Evolutionary conservation across 1,139 yeast genomes (phyloP).

Genomic region (Hyphopichia pseudoburtonii): DNA sequence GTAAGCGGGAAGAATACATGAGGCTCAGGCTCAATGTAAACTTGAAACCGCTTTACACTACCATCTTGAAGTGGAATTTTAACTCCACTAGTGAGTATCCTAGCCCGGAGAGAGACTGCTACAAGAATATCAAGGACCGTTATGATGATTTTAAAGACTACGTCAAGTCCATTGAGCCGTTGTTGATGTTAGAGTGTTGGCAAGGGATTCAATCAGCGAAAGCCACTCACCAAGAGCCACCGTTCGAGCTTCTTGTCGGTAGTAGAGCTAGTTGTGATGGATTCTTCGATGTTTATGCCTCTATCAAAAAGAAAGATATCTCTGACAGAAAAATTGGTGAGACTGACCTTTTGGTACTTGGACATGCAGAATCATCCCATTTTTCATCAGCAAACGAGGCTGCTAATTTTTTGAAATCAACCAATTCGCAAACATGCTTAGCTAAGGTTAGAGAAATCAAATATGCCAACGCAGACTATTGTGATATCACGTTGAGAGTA

Average conservation of each 20-base stretch:
- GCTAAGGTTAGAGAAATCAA: constrained; percentile 79
- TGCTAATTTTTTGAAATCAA: constrained; percentile 25
- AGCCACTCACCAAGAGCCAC: constrained; percentile 58
- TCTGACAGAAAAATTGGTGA: constrained; percentile 63
- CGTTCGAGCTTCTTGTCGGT: constrained; percentile 72
- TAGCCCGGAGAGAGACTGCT: constrained; percentile 38
- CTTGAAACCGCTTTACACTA: constrained; percentile 69
- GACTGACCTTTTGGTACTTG: constrained; percentile 73
- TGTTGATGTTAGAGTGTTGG: constrained; percentile 90
- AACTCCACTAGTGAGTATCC: constrained; percentile 61
- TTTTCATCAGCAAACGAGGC: constrained; percentile 15
- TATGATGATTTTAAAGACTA: constrained; percentile 66
- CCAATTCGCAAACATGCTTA: constrained; percentile 51
- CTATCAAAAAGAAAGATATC: constrained; percentile 55
- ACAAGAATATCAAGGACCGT: constrained; percentile 37
- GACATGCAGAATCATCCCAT: constrained; percentile 38
- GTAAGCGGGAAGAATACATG: constrained; percentile 75
- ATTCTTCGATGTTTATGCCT: constrained; percentile 86
- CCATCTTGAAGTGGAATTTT: constrained; percentile 77
- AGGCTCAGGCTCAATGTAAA: constrained; percentile 77
- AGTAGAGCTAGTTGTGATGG: constrained; percentile 82
- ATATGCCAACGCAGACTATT: constrained; percentile 58
- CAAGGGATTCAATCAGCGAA: constrained; percentile 79
- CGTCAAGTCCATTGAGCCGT: constrained; percentile 68
- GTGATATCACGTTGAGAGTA: constrained; percentile 76